Base-by-base conservation (phyloP, 495 filamentous ascomycete species). In the Cercophora sp. region DNA sequence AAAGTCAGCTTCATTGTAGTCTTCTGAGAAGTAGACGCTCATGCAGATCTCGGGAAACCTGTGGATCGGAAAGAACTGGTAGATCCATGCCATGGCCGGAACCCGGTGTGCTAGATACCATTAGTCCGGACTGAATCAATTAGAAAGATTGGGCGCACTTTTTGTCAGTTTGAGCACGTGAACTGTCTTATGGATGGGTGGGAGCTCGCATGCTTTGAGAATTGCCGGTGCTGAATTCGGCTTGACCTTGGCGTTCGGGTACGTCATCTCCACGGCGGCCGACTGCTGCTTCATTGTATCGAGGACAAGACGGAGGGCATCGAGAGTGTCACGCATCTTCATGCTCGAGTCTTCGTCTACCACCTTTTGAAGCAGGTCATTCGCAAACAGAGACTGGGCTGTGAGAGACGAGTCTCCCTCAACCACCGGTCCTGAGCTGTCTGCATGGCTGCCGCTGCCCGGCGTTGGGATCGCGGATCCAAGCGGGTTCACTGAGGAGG, bases 371-470 rank as follows among this genome's bases (percentile, higher is more conserved):
- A 84, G 69, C 41, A 84, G 78, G 37, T 80, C 68, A 32, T 76
- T 80, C 13, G 83, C 83, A 63, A 84, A 84, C 1, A 71, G 74
- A 0, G 82, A 81, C 49, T 86, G 82, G 11, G 79, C 73, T 6
- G 79, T 72, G 13, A 86, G 58, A 0, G 80, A 82, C 0, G 81
- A 81, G 52, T 75, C 75, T 3, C 80, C 81, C 39, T 84, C 82
- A 27, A 85, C 8, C 67, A 73, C 31, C 61, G 65, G 20, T 61
- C 74, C 47, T 5, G 32, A 52, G 31, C 31, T n/a, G 1, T 49
- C 34, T 27, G 29, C 39, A 10, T 48, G 42, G 18, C 25, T 34
- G 31, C 37, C 31, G 13, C 46, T 16, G 8, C 10, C 0, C 6
- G 46, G 46, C 8, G 31, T 48, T 10, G 46, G 9, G 20, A 18